A percentile compares a stretch with the other conserved stretches of the same genome.
Evolutionary conservation across 306 rosid species (phyloP).

Genomic region (Neltuma alba): DNA sequence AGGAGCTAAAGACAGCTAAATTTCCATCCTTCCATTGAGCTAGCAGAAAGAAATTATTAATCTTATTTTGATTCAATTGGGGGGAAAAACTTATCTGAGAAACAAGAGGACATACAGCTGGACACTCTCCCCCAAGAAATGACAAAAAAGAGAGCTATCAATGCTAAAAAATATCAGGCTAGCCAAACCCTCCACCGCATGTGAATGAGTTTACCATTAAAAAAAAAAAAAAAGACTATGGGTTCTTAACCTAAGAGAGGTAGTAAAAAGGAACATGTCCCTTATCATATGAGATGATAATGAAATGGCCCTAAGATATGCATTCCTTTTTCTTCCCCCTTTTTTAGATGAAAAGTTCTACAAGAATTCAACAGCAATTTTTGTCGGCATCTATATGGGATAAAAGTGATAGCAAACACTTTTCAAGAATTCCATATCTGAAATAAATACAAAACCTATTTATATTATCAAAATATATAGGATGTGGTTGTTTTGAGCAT

Average conservation of each 20-base stretch:
- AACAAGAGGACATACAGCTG: not conserved
- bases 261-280: too few relatives aligned
- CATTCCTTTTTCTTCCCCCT: not conserved
- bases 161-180: not conserved
- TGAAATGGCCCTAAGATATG: too few relatives aligned
- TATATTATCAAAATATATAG: not conserved
- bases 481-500: conserved; percentile 19
- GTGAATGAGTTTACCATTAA: too few relatives aligned
- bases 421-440: not conserved
- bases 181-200: too few relatives aligned
- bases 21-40: not conserved
- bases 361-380: conserved; percentile 23
- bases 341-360: not conserved
- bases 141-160: not conserved
- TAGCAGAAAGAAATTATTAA: conserved; percentile 26
- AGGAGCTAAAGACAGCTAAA: conserved; percentile 20
- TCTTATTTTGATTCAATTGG: not conserved
- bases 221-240: too few relatives aligned
- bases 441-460: not conserved
- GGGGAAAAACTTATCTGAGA: not conserved
- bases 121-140: not conserved
- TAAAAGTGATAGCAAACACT: not conserved
- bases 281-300: too few relatives aligned
- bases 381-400: not conserved
- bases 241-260: too few relatives aligned